Base-by-base conservation (phyloP, 352 stramenopile genomes). In the Globisporangium orthogonon region DNA sequence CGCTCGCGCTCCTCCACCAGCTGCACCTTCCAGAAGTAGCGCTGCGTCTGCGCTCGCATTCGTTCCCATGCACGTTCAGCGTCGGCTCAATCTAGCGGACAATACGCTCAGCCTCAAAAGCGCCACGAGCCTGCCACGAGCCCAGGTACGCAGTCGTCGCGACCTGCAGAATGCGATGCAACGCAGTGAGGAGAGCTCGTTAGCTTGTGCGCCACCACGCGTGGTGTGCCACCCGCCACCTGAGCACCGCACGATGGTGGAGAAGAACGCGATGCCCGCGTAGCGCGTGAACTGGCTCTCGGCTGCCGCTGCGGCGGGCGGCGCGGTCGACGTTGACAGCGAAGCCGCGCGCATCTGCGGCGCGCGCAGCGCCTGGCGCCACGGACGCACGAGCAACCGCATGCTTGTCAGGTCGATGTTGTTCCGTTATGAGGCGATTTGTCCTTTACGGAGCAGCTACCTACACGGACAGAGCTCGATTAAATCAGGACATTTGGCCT, bases 11-110 rank as follows among this genome's bases (percentile, higher is more conserved):
- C 71, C 52, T 94, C 82, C 29, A 96, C 87, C 55, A 96, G 48
- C 39, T 87, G 67, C n/a, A 90, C 69, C 61, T 96, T 96, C 87
- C 87, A 96, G 59, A 76, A 89, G 73, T 96, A 96, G 0, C 87
- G 78, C 60, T 93, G 68, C 17, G 71, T 91, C 85, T 95, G 52
- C 50, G 70, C 5, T 11, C 3, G 13, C 15, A 0, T 17, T 3
- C 29, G 23, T 7, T 4, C 4, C 28, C 14, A 4, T 7, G 17
- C 18, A n/a, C 9, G 50, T 10, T 1, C 17, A 47, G 5, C 2
- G 1, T 31, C 2, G 7, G 23, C 23, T 23, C 23, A 23, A 23
- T 23, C 23, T 23, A 23, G 23, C 23, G 23, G 23, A 43, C 4
- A 1, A 28, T 15, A 15, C 48, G 43, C 5, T 7, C 17, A 14